Percentiles rank a stretch among this genome's conserved stretches.
phyloP scores from a whole-genome alignment of 2,329 filamentous ascomycete species.

The Phoma sp. region DNA sequence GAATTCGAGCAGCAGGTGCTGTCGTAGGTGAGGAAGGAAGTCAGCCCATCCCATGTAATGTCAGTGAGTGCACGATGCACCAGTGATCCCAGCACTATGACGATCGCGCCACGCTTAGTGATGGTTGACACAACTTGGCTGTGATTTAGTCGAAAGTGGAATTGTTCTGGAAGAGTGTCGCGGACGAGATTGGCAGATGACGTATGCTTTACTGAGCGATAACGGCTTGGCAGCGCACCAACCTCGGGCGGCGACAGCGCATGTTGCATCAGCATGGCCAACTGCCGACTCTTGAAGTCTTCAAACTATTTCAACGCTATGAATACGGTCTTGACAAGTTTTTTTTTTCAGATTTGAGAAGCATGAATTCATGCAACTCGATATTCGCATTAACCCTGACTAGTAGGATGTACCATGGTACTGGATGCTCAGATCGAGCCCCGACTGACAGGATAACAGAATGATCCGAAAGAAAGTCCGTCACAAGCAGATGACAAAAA shows the following conservation, averaged over 20 bases:
- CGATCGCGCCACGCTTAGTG: slow-evolving; percentile 10
- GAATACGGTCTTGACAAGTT: not conserved
- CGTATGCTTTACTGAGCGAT: slow-evolving; percentile 8
- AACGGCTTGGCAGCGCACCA: slow-evolving; percentile 11
- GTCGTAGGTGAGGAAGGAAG: slow-evolving; percentile 1
- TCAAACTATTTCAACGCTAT: not conserved
- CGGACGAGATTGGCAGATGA: slow-evolving; percentile 9
- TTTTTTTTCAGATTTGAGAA: slow-evolving; percentile 22
- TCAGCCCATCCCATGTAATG: slow-evolving; percentile 7
- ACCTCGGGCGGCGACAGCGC: too few species aligned
- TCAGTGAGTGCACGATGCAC: slow-evolving; percentile 3
- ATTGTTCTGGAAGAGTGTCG: slow-evolving; percentile 9
- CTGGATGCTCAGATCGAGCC: slow-evolving; percentile 21
- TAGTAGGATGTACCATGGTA: slow-evolving; percentile 19
- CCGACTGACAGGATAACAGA: slow-evolving; percentile 24
- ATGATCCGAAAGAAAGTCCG: not conserved
- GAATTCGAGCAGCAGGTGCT: slow-evolving; percentile 8
- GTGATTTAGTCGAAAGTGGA: slow-evolving; percentile 4
- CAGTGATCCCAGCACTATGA: slow-evolving; percentile 1
- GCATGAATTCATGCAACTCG: slow-evolving; percentile 45
- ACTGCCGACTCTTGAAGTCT: not conserved
- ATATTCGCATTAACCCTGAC: slow-evolving; percentile 19
- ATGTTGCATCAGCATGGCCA: not conserved
- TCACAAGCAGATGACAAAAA: slow-evolving; percentile 22
- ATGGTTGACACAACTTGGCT: slow-evolving; percentile 8